Base-by-base conservation (phyloP, 192 early-diverging fungal species). In the Dimargaris verticillata region DNA sequence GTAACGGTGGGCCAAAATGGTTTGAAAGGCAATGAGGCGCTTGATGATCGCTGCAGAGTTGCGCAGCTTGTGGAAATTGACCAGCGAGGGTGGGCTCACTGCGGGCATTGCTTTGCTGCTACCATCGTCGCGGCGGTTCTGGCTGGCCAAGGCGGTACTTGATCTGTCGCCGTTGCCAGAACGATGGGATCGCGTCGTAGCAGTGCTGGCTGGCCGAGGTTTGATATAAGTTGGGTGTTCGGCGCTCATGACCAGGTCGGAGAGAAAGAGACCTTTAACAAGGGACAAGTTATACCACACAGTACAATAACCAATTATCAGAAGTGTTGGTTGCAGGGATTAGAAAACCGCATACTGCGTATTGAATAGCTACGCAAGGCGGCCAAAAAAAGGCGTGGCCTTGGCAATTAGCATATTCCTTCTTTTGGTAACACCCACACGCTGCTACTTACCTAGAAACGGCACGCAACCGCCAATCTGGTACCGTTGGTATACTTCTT, bases 11-110 rank as follows among this genome's bases (percentile, higher is more conserved):
- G 78, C 70, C 57, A 82, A 62, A 3, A 58, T 41, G 29, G 67
- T 69, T 46, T 78, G 74, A 59, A 82, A 82, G 0, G 74, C 72
- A 17, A 82, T 52, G 41, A 82, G 67, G 2, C 80, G 68, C 58
- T 80, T 79, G 64, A 80, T 78, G 38, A 79, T 77, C 13, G 71
- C 73, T 13, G 80, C 80, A 12, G 70, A 73, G 3, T 70, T 78
- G 10, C 80, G 70, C 50, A 80, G 74, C 41, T 82, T 82, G 18
- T 73, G 68, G 65, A 82, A 74, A 46, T 82, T 79, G 17, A 82
- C 71, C 29, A 82, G 53, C 24, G 63, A 62, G 51, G 65, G 73
- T 29, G 64, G 11, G 24, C 13, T 18, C 2, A 12, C 61, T 20
- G 20, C 13, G 38, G 38, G 7, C 18, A 22, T 50, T 6, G 5